Evolutionary conservation across 495 filamentous ascomycete species (phyloP).

Genomic region (Penicillium steckii): DNA sequence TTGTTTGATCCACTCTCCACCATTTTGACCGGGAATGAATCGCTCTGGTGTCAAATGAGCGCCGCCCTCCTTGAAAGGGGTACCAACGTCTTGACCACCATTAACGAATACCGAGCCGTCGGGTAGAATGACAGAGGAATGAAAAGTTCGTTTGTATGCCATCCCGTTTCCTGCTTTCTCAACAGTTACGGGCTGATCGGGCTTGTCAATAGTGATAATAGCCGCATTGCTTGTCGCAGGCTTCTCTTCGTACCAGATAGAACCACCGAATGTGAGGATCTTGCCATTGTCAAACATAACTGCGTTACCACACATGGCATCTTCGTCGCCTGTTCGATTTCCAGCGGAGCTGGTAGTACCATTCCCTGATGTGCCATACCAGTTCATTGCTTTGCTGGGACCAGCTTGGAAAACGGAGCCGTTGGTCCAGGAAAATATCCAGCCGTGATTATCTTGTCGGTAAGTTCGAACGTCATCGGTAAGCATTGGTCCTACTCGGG

Average conservation of each 20-base stretch:
- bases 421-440: conserved; percentile 62
- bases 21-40: conserved; percentile 33
- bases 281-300: conserved; percentile 30
- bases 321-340: conserved; percentile 1
- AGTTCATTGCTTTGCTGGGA: conserved; percentile 52
- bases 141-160: conserved; percentile 39
- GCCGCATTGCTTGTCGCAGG: conserved; percentile 33
- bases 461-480: conserved; percentile 48
- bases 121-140: conserved; percentile 48
- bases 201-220: conserved; percentile 39
- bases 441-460: conserved; percentile 55
- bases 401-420: conserved; percentile 58
- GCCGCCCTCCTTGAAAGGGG: conserved; percentile 43
- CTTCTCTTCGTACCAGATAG: conserved; percentile 35
- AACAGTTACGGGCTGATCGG: conserved; percentile 24
- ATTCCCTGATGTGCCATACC: conserved; percentile 3
- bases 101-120: conserved; percentile 41
- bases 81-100: conserved; percentile 41
- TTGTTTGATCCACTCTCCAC: conserved; percentile 34
- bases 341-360: conserved; percentile 3
- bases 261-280: conserved; percentile 48
- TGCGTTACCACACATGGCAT: conserved; percentile 18
- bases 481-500: conserved; percentile 44
- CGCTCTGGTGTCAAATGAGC: conserved; percentile 41
- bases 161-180: conserved; percentile 27